Conservation (phyloP, 768 basidiomycete species). For the Trametes villosa region DNA sequence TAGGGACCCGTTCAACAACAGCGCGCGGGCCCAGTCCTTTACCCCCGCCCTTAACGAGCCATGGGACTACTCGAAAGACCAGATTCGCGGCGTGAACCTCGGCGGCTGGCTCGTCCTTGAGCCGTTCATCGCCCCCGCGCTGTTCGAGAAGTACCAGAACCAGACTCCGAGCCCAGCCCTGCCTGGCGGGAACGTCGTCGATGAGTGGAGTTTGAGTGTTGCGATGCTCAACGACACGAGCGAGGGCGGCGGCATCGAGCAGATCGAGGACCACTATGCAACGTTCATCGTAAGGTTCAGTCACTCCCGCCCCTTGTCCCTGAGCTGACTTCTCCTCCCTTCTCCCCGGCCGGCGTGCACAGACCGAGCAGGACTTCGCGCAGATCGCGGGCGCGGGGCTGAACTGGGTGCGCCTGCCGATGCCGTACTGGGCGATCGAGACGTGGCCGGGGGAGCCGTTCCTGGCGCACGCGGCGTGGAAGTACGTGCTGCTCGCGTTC, state of each 20-base stretch:
- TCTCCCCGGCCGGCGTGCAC: slow-evolving; percentile 3
- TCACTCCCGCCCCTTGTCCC: background rate
- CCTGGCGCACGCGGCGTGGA: slow-evolving; percentile 77
- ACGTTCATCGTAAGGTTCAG: slow-evolving; percentile 74
- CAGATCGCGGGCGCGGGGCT: slow-evolving; percentile 87
- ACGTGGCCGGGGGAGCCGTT: slow-evolving; percentile 76
- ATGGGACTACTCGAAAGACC: slow-evolving; percentile 73
- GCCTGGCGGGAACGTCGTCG: slow-evolving; percentile 43
- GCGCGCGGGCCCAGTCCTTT: slow-evolving; percentile 79
- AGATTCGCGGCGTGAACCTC: slow-evolving; percentile 70
- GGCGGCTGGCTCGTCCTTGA: slow-evolving; percentile 82
- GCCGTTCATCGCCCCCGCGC: slow-evolving; percentile 73
- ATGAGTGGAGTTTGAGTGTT: slow-evolving; percentile 73
- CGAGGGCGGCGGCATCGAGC: slow-evolving; percentile 62
- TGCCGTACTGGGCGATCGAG: slow-evolving; percentile 87
- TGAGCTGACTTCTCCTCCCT: background rate
- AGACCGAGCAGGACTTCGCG: slow-evolving; percentile 92
- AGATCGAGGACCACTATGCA: slow-evolving; percentile 78
- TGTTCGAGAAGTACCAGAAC: slow-evolving; percentile 65
- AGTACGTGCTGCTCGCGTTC: slow-evolving; percentile 78
- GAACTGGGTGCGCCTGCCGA: slow-evolving; percentile 83
- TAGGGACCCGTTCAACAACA: slow-evolving; percentile 75
- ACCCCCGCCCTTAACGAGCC: slow-evolving; percentile 77
- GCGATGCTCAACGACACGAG: slow-evolving; percentile 66
- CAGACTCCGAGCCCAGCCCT: slow-evolving; percentile 23